Evolutionary conservation across 176 grass and related monocot species (phyloP).

Genomic region (Avena eriantha): DNA sequence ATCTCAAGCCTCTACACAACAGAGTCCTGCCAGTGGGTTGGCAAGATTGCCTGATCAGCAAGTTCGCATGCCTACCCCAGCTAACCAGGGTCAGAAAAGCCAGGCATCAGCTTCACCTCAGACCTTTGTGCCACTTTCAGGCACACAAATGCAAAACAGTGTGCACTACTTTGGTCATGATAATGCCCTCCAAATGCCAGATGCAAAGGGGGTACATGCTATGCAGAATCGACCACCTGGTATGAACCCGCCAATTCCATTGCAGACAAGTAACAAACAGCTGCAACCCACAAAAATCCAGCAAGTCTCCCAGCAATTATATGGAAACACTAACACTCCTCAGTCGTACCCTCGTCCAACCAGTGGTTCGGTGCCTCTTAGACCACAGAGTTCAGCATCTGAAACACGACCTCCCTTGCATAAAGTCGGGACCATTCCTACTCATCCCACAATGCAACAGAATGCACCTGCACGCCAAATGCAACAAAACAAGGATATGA

Average conservation of each 20-base stretch:
- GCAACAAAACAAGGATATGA: constrained; percentile 58
- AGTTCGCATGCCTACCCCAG: constrained; percentile 43
- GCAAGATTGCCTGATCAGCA: constrained; percentile 56
- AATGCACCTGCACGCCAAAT: constrained; percentile 43
- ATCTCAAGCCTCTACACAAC: constrained; percentile 67
- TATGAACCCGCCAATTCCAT: constrained; percentile 44
- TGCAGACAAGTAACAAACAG: constrained; percentile 51
- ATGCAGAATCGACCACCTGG: constrained; percentile 45
- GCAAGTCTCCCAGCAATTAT: constrained; percentile 51
- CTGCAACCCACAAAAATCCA: constrained; percentile 47
- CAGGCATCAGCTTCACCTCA: constrained; percentile 40
- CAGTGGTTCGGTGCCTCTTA: constrained; percentile 49
- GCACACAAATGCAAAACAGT: constrained; percentile 42
- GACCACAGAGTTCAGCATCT: constrained; percentile 25
- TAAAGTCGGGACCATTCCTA: constrained; percentile 24
- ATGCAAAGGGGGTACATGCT: constrained; percentile 43
- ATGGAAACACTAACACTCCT: constrained; percentile 47
- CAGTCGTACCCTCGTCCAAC: constrained; percentile 53
- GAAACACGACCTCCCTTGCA: constrained; percentile 50
- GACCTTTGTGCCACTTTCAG: constrained; percentile 44
- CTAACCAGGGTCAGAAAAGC: constrained; percentile 59
- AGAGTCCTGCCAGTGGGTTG: constrained; percentile 56
- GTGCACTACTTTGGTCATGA: constrained; percentile 46
- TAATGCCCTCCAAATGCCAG: constrained; percentile 45
- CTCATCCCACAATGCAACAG: constrained; percentile 42